Base-by-base conservation (phyloP, 2,329 filamentous ascomycete species). In the Aspergillus nomiae region DNA sequence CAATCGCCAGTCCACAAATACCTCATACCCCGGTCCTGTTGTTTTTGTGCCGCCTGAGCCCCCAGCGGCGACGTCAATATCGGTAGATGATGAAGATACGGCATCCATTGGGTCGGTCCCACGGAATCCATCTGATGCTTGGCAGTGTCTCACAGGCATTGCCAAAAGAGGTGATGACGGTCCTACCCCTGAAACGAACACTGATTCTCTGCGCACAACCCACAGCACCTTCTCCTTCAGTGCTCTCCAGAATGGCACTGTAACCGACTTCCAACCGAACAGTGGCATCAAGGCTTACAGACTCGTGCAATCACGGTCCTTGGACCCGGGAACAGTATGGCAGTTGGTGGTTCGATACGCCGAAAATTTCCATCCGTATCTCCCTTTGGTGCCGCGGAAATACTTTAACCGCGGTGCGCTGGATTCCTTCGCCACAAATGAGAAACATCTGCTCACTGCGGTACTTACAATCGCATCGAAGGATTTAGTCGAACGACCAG, bases 391-490 rank as follows among this genome's bases (percentile, higher is more conserved):
- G 0, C 87, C 89, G 11, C 80, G 82, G 43, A 83, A 84, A 65
- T 86, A 87, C 50, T 85, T 89, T 66, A 81, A 87, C 64, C 79
- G 83, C 45, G 73, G 78, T 16, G 78, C 84, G 61, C 75, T 91
- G 11, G 79, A 85, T 30, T 78, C 83, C 21, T 86, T 87, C 65
- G 86, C 87, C 6, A 80, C 82, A 2, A 84, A 85, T 32, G 89
- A 91, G 70, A 87, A 85, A 34, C 87, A 91, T 70, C 80, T 92
- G 0, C 81, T 92, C 19, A 91, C 89, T 0, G 89, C 89, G 0
- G 86, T 92, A 3, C 79, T 92, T 4, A 89, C 89, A 1, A 89
- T 92, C 56, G 87, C 89, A 4, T 90, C 89, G 9, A 90, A 91
- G 74, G 89, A 92, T 69, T 78, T 90, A n/a, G 82, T 85, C 1